These are phyloP conservation scores for Ormosia emarginata DNA, from an alignment of 306 rosid genomes.

Conservation along the genomic window DNA sequence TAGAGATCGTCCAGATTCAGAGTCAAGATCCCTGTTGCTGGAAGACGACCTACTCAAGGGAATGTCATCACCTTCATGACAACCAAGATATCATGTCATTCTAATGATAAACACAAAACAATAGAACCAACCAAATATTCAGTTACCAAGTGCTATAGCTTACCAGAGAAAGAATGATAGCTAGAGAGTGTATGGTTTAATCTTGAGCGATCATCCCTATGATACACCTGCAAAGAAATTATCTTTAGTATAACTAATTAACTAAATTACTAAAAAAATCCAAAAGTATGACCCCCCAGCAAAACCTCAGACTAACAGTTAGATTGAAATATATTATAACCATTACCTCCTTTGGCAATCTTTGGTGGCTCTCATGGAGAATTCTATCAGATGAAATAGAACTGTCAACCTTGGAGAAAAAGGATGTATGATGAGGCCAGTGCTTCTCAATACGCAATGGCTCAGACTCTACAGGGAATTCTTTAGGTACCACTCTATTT, in stretches of 20 bases:
- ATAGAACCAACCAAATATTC: slow-evolving; percentile 1
- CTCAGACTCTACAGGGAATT: slow-evolving; percentile 70
- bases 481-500: slow-evolving; percentile 57
- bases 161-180: slow-evolving; percentile 73
- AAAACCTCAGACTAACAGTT: slow-evolving; percentile 16
- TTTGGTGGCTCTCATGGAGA: slow-evolving; percentile 68
- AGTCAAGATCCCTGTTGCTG: slow-evolving; percentile 62
- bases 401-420: slow-evolving; percentile 72
- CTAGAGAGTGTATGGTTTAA: slow-evolving; percentile 52
- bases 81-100: slow-evolving; percentile 25
- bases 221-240: slow-evolving; percentile 63
- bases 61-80: slow-evolving; percentile 69
- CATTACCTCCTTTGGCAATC: slow-evolving; percentile 80
- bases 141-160: slow-evolving; percentile 23
- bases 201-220: slow-evolving; percentile 84
- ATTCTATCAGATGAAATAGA: slow-evolving; percentile 67
- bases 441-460: slow-evolving; percentile 70
- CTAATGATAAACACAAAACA: slow-evolving; percentile 12
- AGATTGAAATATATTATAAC: slow-evolving; percentile 15
- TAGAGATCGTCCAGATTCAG: slow-evolving; percentile 63
- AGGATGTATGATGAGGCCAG: slow-evolving; percentile 63
- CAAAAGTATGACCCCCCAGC: slow-evolving; percentile 6
- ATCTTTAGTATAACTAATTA: neutral
- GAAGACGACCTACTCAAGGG: slow-evolving; percentile 67
- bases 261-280: neutral